A percentile compares a stretch with the other conserved stretches of the same genome.
phyloP scores from a whole-genome alignment of 2,329 filamentous ascomycete genomes.

The Aureobasidium subglaciale region DNA sequence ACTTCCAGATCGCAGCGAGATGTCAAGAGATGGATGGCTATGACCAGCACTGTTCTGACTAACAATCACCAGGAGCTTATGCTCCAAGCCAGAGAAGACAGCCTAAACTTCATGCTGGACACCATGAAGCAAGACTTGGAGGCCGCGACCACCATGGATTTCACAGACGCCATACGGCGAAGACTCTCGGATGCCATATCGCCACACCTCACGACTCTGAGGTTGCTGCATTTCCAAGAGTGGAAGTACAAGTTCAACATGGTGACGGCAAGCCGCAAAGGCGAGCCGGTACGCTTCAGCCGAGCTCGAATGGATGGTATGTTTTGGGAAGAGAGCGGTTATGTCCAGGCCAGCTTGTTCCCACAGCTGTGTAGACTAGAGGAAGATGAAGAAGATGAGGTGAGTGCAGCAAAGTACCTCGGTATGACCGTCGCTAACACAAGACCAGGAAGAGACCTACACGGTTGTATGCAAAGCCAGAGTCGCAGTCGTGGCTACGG shows the following conservation, averaged over 20 bases:
- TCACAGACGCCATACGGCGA: background rate
- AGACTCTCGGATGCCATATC: background rate
- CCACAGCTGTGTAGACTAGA: background rate
- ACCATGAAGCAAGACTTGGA: background rate
- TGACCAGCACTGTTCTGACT: background rate
- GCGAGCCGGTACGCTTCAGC: background rate
- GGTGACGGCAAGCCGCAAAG: background rate
- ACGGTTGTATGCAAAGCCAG: slow-evolving; percentile 3
- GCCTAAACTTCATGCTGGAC: too few species aligned
- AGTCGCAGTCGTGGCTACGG: background rate
- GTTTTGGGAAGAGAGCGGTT: background rate
- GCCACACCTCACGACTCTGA: background rate
- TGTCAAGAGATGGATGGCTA: background rate
- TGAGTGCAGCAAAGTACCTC: background rate
- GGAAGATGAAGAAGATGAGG: background rate
- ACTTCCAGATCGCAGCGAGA: too few species aligned
- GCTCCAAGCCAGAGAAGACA: too few species aligned
- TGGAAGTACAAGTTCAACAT: background rate
- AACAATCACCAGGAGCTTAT: background rate
- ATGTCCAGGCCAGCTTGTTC: background rate
- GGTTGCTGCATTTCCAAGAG: background rate
- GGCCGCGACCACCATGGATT: background rate
- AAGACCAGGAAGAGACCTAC: background rate
- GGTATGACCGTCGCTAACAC: background rate
- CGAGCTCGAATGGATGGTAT: background rate